These are phyloP conservation scores for Cordyceps tenuipes DNA, from an alignment of 2,329 filamentous ascomycete species.

Conservation along the genomic window DNA sequence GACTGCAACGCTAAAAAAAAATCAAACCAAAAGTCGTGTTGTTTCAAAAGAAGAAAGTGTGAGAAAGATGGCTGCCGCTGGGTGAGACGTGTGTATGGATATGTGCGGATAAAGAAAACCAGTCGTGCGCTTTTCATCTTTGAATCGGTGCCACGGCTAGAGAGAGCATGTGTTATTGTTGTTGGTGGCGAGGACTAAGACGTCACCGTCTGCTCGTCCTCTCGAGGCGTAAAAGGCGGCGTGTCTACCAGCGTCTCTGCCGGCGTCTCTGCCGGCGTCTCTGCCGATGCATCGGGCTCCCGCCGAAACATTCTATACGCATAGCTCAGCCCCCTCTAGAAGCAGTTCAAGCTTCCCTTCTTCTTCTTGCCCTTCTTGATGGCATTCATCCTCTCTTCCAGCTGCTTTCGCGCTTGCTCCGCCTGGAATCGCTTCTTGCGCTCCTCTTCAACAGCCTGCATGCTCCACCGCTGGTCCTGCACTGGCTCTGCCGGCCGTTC, in stretches of 20 bases:
- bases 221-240: not conserved
- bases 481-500: slow-evolving; percentile 39
- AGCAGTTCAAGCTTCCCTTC: slow-evolving; percentile 94
- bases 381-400: slow-evolving; percentile 91
- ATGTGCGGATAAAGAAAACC: not conserved
- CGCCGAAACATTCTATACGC: slow-evolving; percentile 10
- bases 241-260: not conserved
- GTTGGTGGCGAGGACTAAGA: not conserved
- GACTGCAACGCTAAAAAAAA: slow-evolving; percentile 9
- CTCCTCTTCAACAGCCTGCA: slow-evolving; percentile 95
- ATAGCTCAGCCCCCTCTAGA: slow-evolving; percentile 48
- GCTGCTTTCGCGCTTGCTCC: slow-evolving; percentile 76
- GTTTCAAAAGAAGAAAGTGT: not conserved
- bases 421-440: slow-evolving; percentile 84
- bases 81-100: not conserved
- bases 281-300: not conserved
- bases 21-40: not conserved
- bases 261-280: not conserved
- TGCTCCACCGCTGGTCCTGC: slow-evolving; percentile 54
- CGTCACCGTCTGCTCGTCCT: slow-evolving; percentile 3
- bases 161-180: no score
- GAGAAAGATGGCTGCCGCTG: slow-evolving; percentile 1
- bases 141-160: not conserved
- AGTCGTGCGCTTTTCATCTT: slow-evolving; percentile 4
- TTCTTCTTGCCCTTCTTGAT: slow-evolving; percentile 87